Percentiles rank a stretch among this genome's conserved stretches.
phyloP scores from a whole-genome alignment of 2,329 filamentous ascomycete species.

The Cladophialophora yegresii region DNA sequence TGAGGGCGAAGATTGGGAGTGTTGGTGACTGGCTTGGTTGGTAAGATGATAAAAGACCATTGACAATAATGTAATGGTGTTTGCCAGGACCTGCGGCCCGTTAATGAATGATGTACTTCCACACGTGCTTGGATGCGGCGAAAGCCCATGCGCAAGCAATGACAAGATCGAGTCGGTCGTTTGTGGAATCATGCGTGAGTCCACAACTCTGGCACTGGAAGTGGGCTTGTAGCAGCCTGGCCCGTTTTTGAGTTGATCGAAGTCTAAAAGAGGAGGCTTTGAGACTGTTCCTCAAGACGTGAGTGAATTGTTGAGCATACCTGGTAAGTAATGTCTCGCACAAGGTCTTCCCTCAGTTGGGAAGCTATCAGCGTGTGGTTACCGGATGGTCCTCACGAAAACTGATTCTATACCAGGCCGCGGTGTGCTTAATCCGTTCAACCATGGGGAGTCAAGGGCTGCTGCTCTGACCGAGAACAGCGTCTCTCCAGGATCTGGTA shows the following conservation, averaged over 20 bases:
- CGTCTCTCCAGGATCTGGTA: not conserved
- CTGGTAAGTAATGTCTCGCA: not conserved
- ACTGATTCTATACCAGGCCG: not conserved
- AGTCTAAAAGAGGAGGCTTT: not conserved
- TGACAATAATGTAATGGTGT: not conserved
- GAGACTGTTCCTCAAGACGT: not conserved
- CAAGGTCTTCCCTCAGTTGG: not conserved
- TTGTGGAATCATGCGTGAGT: not conserved
- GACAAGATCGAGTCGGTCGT: slow-evolving; percentile 13
- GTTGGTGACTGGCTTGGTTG: not conserved
- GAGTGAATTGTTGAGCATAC: not conserved
- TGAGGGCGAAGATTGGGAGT: slow-evolving; percentile 52
- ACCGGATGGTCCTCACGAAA: not conserved
- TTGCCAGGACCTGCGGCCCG: slow-evolving; percentile 2
- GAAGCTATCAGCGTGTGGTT: not conserved
- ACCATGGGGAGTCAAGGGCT: not conserved
- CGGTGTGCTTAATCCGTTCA: not conserved
- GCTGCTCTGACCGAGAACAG: not conserved
- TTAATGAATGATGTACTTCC: slow-evolving; percentile 21
- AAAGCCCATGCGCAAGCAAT: slow-evolving; percentile 23
- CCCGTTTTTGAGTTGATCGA: not conserved
- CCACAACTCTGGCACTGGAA: not conserved
- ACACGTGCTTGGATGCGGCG: slow-evolving; percentile 14
- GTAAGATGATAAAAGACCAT: not conserved
- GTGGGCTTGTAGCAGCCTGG: not conserved